Percentiles rank a stretch among this genome's conserved stretches.
phyloP scores from a whole-genome alignment of 1,139 yeast genomes.

The Debaryomyces sp. region DNA sequence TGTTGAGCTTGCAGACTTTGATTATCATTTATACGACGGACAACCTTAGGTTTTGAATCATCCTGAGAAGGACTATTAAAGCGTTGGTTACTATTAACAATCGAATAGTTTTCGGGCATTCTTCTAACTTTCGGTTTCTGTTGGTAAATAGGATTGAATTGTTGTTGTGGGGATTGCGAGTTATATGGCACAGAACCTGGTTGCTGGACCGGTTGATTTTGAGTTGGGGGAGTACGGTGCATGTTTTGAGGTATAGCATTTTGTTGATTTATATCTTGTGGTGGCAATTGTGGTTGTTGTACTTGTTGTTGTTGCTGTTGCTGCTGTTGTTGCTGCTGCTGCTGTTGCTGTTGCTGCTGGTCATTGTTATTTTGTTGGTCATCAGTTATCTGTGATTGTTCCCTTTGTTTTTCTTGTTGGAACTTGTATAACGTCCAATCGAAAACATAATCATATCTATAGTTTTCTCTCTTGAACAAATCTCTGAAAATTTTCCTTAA shows the following conservation, averaged over 20 bases:
- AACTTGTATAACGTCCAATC: constrained; percentile 96
- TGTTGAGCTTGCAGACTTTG: constrained; percentile 6
- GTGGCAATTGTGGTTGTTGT: neutral
- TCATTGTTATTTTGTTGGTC: constrained; percentile 27
- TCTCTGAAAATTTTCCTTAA: constrained; percentile 90
- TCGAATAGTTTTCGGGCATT: constrained; percentile 10
- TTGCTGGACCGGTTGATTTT: constrained; percentile 20
- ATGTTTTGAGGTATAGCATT: constrained; percentile 18
- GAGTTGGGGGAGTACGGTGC: constrained; percentile 19
- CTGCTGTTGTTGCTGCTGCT: constrained; percentile 14
- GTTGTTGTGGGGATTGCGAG: constrained; percentile 10
- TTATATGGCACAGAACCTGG: constrained; percentile 13
- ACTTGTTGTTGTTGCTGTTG: constrained; percentile 15
- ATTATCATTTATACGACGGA: constrained; percentile 10
- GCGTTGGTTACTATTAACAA: constrained; percentile 11
- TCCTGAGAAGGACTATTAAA: constrained; percentile 11
- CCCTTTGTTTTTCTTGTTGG: constrained; percentile 65
- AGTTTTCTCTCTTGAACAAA: constrained; percentile 83
- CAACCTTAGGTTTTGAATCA: constrained; percentile 12
- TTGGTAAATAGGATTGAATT: constrained; percentile 5
- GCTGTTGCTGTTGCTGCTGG: constrained; percentile 13
- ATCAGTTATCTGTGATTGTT: constrained; percentile 38
- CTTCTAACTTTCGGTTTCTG: constrained; percentile 13
- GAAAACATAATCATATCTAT: constrained; percentile 90
- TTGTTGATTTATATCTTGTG: constrained; percentile 13